Base-by-base conservation (phyloP, 2,329 filamentous ascomycete species). In the Aspergillus ochraceus region DNA sequence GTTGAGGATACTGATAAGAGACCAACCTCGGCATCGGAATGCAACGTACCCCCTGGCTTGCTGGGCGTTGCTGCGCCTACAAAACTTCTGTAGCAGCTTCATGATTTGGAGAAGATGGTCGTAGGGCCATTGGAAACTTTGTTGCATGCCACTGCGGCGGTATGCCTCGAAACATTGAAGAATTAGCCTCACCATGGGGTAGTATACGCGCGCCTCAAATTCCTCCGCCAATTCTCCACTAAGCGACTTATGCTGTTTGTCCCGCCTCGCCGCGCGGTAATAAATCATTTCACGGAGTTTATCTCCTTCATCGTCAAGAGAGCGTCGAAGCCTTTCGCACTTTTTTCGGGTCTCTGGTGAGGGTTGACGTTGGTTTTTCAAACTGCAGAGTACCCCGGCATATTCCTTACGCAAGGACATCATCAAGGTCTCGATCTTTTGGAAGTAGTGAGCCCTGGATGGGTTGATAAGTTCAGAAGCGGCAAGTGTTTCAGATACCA, bases 191-290 rank as follows among this genome's bases (percentile, higher is more conserved):
- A 66, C 60, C 51, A 70, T 59, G 2, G 52, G 32, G 6, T 68
- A 59, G 4, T 71, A 46, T 9, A 68, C 62, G 26, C 61, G 52
- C 3, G 52, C 52, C 45, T 68, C 65, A 29, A 71, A 71, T 49
- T 56, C 56, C 20, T 61, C 47, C 26, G 69, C 57, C 11, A 70
- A 54, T 42, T 55, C 52, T n/a, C 11, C 1, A 54, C 63, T 29
- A 49, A 39, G 59, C 45, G n/a, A 19, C n/a, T 29, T 39, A 12
- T 12, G 6, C 45, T 47, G 51, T 11, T 42, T 6, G 17, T 19
- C 22, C 47, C 22, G 9, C 22, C 42, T 52, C 12, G 61, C 22
- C 46, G 49, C 12, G 62, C 52, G 39, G 22, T 52, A 36, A 49
- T 60, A 67, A 20, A 62, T 62, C n/a, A 51, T 36, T 29, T 66